These are phyloP conservation scores for Aechmea fasciata DNA, from an alignment of 176 grass and related monocot species.

Conservation along the genomic window DNA sequence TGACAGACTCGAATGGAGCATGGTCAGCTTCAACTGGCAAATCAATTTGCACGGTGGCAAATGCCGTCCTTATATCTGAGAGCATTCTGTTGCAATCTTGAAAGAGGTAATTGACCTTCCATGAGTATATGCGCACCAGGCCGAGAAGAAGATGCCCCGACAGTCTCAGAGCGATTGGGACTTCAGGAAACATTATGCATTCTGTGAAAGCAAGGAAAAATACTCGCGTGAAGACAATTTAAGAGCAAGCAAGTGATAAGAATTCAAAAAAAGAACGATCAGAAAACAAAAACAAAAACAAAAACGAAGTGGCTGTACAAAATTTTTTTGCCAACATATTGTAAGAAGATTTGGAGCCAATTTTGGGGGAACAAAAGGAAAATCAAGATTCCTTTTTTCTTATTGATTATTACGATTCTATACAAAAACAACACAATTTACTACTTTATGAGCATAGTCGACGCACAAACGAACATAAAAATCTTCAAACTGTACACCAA, in stretches of 20 bases:
- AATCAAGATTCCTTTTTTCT: conserved; percentile 5
- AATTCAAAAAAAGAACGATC: not conserved
- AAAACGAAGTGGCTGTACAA: not conserved
- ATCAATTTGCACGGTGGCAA: conserved; percentile 48
- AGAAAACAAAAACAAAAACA: not conserved
- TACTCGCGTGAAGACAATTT: not conserved
- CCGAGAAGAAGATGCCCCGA: conserved; percentile 90
- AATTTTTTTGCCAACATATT: no score
- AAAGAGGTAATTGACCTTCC: conserved; percentile 86
- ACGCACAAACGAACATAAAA: no score
- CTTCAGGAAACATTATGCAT: conserved; percentile 70
- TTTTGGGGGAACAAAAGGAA: no score
- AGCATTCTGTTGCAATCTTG: conserved; percentile 67
- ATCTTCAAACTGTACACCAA: no score
- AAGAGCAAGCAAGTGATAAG: no score
- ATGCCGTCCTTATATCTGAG: conserved; percentile 49
- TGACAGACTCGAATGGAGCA: conserved; percentile 52
- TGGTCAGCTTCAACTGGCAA: conserved; percentile 42
- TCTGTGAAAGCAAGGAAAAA: conserved; percentile 26
- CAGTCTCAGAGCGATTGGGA: conserved; percentile 74
- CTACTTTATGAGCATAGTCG: not conserved
- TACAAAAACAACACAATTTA: not conserved
- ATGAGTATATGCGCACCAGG: conserved; percentile 83
- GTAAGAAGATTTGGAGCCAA: no score
- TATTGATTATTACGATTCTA: not conserved